A percentile compares a stretch with the other conserved stretches of the same genome.
phyloP scores from a whole-genome alignment of 148 eudicot species.

The Amaranthus hypochondriacus region DNA sequence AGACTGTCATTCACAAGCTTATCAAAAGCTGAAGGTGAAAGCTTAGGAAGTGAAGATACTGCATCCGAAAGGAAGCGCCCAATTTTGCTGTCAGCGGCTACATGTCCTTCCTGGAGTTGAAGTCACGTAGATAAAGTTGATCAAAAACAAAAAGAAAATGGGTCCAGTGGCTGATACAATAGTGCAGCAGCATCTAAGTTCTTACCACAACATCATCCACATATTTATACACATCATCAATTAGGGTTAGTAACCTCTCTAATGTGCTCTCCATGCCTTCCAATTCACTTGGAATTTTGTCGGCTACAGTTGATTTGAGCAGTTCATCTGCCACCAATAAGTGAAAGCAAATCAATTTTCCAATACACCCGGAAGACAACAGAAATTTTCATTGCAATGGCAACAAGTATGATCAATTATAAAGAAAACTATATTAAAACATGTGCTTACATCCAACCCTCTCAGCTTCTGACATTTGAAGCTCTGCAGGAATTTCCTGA shows the following conservation, averaged over 20 bases:
- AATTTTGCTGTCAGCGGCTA: constrained; percentile 66
- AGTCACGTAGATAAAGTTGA: not conserved
- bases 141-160: not conserved
- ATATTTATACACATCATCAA: constrained; percentile 81
- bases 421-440: not conserved
- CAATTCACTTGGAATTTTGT: constrained; percentile 87
- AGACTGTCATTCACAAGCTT: constrained; percentile 78
- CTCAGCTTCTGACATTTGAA: constrained; percentile 90
- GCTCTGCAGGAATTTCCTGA: constrained; percentile 85
- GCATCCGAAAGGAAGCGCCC: constrained; percentile 79
- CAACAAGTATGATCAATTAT: not conserved
- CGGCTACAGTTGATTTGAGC: constrained; percentile 72
- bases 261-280: constrained; percentile 92
- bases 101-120: constrained; percentile 55
- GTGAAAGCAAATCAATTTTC: not conserved
- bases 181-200: not conserved
- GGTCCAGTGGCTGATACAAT: not conserved
- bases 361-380: not conserved
- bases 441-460: constrained; percentile 80
- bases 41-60: constrained; percentile 73
- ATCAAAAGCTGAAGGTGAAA: constrained; percentile 66
- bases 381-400: not conserved
- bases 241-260: constrained; percentile 63
- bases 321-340: constrained; percentile 57
- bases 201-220: constrained; percentile 98